Conservation (phyloP, 2,329 filamentous ascomycete genomes). For the Dichotomopilus funicola region DNA sequence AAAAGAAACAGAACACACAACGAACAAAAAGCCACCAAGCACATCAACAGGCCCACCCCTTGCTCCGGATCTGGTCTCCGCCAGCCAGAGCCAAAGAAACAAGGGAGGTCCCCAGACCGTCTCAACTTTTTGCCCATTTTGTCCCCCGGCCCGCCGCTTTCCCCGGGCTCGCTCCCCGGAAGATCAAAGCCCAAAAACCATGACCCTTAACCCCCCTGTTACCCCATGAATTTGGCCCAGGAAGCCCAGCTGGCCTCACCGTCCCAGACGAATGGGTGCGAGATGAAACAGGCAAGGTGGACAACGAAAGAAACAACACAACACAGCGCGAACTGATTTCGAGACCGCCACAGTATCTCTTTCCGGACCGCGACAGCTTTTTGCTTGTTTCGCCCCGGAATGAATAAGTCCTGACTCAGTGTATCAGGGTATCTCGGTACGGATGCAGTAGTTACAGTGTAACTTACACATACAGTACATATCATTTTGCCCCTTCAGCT, state of each 20-base stretch:
- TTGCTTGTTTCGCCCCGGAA: slow-evolving; percentile 1
- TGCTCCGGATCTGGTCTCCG: slow-evolving; percentile 12
- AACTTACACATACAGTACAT: neutral
- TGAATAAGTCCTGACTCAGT: too few relatives aligned
- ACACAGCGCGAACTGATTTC: too few relatives aligned
- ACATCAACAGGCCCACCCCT: neutral
- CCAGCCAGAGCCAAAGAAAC: slow-evolving; percentile 1
- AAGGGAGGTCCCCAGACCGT: slow-evolving; percentile 3
- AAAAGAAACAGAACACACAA: too few relatives aligned
- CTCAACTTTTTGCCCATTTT: neutral
- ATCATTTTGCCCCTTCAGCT: neutral
- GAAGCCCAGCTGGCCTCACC: slow-evolving; percentile 10
- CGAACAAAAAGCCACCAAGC: too few relatives aligned
- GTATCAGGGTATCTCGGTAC: too few relatives aligned
- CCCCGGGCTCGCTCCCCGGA: slow-evolving; percentile 4
- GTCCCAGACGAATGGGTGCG: neutral
- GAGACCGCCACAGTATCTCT: too few relatives aligned
- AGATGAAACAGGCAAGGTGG: neutral
- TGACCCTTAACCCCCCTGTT: neutral
- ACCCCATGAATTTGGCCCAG: neutral
- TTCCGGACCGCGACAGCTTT: too few relatives aligned
- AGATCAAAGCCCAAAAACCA: neutral
- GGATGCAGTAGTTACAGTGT: too few relatives aligned
- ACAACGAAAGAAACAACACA: neutral
- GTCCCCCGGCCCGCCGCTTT: neutral